Percentiles rank a stretch among this genome's conserved stretches.
These are phyloP conservation scores for Solanum clarkiae DNA, from an alignment of 257 asterid genomes.

Conservation along the genomic window DNA sequence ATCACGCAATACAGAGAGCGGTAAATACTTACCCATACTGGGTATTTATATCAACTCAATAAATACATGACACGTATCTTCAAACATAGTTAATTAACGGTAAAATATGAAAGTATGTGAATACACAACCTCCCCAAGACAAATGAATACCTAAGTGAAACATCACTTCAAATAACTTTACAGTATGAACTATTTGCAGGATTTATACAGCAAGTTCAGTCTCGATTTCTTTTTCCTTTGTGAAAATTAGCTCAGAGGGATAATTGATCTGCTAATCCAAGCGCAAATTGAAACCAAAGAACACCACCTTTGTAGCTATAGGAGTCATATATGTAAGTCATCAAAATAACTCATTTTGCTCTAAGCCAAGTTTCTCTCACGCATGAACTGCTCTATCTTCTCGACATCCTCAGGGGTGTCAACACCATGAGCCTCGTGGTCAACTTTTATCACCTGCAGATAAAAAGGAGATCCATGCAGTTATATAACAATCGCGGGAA, in stretches of 20 bases:
- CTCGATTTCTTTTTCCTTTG: background rate
- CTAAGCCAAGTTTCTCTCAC: background rate
- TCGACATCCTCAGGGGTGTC: slow-evolving; percentile 3
- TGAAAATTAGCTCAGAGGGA: background rate
- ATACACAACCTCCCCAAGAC: background rate
- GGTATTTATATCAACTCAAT: background rate
- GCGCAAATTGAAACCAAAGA: background rate
- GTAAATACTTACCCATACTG: background rate
- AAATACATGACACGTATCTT: background rate
- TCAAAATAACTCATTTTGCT: background rate
- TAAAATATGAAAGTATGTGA: background rate
- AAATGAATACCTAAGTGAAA: background rate
- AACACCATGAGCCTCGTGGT: slow-evolving; percentile 1
- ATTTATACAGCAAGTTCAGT: background rate
- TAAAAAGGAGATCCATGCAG: background rate
- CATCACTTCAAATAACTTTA: background rate
- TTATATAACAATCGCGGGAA: background rate
- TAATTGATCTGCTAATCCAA: background rate
- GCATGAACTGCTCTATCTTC: slow-evolving; percentile 5
- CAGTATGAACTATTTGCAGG: background rate
- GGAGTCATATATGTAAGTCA: background rate
- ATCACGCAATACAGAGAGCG: no score
- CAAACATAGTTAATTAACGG: background rate
- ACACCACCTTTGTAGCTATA: background rate
- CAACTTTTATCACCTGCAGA: slow-evolving; percentile 1